phyloP scores from a whole-genome alignment of 2,329 filamentous ascomycete species.

The Beauveria rudraprayagi region DNA sequence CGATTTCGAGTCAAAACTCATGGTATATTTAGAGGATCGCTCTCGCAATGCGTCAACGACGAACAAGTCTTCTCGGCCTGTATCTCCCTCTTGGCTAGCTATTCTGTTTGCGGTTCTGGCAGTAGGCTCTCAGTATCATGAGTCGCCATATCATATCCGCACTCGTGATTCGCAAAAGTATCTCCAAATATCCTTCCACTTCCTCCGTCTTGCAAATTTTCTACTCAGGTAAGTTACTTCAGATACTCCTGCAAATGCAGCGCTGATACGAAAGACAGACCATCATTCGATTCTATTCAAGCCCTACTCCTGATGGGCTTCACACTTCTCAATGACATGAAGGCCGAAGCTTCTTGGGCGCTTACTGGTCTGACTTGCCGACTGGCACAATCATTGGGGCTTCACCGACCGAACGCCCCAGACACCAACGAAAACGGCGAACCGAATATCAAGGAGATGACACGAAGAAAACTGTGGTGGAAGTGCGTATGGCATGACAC shows the following conservation, averaged over 20 bases:
- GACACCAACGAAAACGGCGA: constrained; percentile 40
- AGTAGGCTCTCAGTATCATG: constrained; percentile 59
- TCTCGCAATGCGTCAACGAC: constrained; percentile 45
- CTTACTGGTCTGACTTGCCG: constrained; percentile 55
- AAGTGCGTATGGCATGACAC: constrained; percentile 61
- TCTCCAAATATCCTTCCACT: constrained; percentile 57
- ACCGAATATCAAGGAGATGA: constrained; percentile 42
- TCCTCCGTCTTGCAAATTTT: constrained; percentile 55
- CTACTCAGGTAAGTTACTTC: constrained; percentile 39
- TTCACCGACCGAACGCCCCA: constrained; percentile 42
- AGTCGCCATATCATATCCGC: constrained; percentile 53
- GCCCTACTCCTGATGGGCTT: constrained; percentile 55
- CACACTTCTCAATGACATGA: constrained; percentile 60
- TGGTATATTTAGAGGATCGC: constrained; percentile 57
- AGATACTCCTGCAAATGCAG: not conserved
- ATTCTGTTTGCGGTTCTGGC: constrained; percentile 58
- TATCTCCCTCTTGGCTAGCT: constrained; percentile 58
- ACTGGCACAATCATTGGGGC: constrained; percentile 55
- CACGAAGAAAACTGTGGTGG: constrained; percentile 53
- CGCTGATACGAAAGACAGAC: constrained; percentile 28
- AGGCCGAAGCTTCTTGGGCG: constrained; percentile 60
- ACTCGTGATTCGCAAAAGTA: constrained; percentile 53
- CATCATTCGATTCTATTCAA: constrained; percentile 58
- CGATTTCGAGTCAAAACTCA: constrained; percentile 55
- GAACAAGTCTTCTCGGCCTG: constrained; percentile 38